Evolutionary conservation across 1,139 yeast genomes (phyloP), one percentile per base, ranked within the genome.

Genomic region (Hansenula lynferdii): DNA sequence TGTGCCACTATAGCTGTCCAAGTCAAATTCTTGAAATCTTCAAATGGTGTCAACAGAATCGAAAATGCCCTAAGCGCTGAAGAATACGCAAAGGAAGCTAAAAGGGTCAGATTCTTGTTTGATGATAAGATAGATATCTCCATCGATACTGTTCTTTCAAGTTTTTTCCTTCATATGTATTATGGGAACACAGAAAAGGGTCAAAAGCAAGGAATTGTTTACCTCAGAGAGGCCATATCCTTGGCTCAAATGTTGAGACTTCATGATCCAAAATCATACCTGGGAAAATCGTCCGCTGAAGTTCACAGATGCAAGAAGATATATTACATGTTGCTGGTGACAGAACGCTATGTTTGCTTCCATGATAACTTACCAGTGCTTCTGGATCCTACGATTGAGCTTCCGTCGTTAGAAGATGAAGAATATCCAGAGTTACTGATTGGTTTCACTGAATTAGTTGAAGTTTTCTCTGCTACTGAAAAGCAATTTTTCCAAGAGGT

Each of bases 1-100:
- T 48, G 51, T 41, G 53, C 55, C 8, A 44, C 47, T 15, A 43
- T 48, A 9, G 45, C 50, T 4, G 40, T 51, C 22, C 50, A 49
- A 22, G 43, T 45, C 31, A 43, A 43, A 31, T 48, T 49, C 37
- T 33, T 51, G 28, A 45, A 43, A 30, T 48, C 53, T 1, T 40
- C 53, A 1, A 37, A 42, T 5, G 41, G 40, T 16, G 34, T 45
- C 11, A 31, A 42, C 7, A 42, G 37, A 23, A 35, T 49, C 18
- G 46, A 47, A n/a, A 43, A 42, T 35, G 48, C 47, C 22, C 47
- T 51, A 24, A 37, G 42, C 9, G 44, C 51, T 11, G 34, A 35
- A 5, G 50, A 41, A 8, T 49, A 48, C 26, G 50, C 48, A 3
- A 40, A 40, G 14, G 55, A 49, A 34, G 48, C 53, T 1, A 45